Conservation (phyloP, 306 rosid genomes). For the apple (Malus domestica) region ASM211411v1 NC_041797.1:13355001-13355500, state of each 20-base stretch:
- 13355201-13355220: too few species aligned
- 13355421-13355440: background rate
- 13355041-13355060: too few species aligned
- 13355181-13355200: too few species aligned
- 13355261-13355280: background rate
- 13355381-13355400: background rate
- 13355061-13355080: too few species aligned
- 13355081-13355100: too few species aligned
- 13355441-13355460: conserved; percentile 4
- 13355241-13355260: background rate
- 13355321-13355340: background rate
- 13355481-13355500: background rate
- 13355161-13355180: too few species aligned
- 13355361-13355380: conserved; percentile 11
- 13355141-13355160: too few species aligned
- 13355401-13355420: background rate
- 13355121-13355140: too few species aligned
- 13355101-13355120: too few species aligned
- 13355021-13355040: too few species aligned
- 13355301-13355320: background rate
- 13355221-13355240: background rate
- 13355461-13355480: background rate
- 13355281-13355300: background rate
- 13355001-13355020: too few species aligned
- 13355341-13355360: background rate